Evolutionary conservation across 768 basidiomycete species (phyloP), one percentile per base, ranked within the genome.

Genomic region (Russula lepida): DNA sequence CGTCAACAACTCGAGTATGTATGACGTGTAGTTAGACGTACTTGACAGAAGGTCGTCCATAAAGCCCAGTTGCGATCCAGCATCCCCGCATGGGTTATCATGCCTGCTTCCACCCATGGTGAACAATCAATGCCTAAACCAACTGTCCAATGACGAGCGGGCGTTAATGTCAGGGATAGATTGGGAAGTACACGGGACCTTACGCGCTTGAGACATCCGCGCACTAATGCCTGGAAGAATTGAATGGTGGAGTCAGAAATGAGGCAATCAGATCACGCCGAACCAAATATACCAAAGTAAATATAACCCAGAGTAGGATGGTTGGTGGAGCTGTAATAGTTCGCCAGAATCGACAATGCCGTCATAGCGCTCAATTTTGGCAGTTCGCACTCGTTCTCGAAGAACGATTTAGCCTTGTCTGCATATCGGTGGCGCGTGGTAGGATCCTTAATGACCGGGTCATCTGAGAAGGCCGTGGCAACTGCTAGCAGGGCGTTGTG

Each of bases 401-500:
- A 65, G 58, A 67, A 72, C 28, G 65, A 69, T 64, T 76, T 76
- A 1, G 78, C 78, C 66, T 72, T 68, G 30, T 68, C 65, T 25
- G 74, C 75, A 63, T 73, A 78, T 33, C 62, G 49, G 32, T 56
- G 64, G n/a, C 78, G 69, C 6, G 69, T 68, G 11, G 62, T 64
- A 6, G 68, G 63, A 27, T 69, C 59, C 25, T 69, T 70, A 21
- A 77, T 68, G n/a, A 63, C 41, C 3, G 72, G 71, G 19, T 77
- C 73, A 62, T 77, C 75, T 33, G 73, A 68, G 57, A 71, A 76
- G 13, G 73, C 73, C 3, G 74, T 68, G 8, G 74, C 76, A 52
- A 80, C 73, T 15, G 73, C 76, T 47, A 88, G 71, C 3, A 85
- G 75, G 1, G 84, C 78, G 64, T 88, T 88, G 71, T 88, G 86